phyloP scores from a whole-genome alignment of 2,329 filamentous ascomycete genomes.

The Ceratocystis eucalypticola region DNA sequence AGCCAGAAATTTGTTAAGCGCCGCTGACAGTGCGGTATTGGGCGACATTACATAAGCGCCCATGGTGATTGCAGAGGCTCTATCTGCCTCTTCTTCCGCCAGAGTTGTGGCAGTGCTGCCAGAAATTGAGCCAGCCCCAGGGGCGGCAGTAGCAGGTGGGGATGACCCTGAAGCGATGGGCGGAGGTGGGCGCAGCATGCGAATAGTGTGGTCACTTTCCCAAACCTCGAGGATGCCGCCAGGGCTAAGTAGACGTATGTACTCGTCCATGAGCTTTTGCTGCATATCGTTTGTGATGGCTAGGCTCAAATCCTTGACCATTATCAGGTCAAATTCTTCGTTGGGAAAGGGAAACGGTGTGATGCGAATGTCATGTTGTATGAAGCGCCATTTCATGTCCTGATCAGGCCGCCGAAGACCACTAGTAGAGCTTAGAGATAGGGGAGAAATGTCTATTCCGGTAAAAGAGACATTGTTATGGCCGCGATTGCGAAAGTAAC shows the following conservation, averaged over 20 bases:
- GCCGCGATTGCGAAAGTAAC: slow-evolving; percentile 58
- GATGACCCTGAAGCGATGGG: slow-evolving; percentile 32
- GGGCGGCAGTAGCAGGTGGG: slow-evolving; percentile 25
- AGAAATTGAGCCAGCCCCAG: slow-evolving; percentile 18
- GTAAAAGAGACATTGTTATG: slow-evolving; percentile 61
- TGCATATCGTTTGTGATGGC: slow-evolving; percentile 47
- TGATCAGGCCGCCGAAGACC: slow-evolving; percentile 40
- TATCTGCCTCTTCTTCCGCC: slow-evolving; percentile 35
- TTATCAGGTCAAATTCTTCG: slow-evolving; percentile 73
- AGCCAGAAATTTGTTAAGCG: slow-evolving; percentile 67
- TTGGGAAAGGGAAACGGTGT: slow-evolving; percentile 64
- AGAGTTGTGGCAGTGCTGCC: neutral
- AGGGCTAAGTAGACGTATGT: slow-evolving; percentile 59
- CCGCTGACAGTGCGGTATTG: slow-evolving; percentile 67
- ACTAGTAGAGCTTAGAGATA: slow-evolving; percentile 37
- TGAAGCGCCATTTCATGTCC: slow-evolving; percentile 76
- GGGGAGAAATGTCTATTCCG: slow-evolving; percentile 65
- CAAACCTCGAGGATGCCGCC: slow-evolving; percentile 76
- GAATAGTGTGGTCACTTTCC: slow-evolving; percentile 75
- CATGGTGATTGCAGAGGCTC: slow-evolving; percentile 52
- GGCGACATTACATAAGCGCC: slow-evolving; percentile 72
- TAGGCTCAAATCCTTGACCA: slow-evolving; percentile 71
- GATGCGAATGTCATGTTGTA: slow-evolving; percentile 72
- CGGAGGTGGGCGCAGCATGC: slow-evolving; percentile 69
- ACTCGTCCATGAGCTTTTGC: slow-evolving; percentile 51